Conservation (phyloP, 1,284 basidiomycete species). For the Somion occarium region DNA sequence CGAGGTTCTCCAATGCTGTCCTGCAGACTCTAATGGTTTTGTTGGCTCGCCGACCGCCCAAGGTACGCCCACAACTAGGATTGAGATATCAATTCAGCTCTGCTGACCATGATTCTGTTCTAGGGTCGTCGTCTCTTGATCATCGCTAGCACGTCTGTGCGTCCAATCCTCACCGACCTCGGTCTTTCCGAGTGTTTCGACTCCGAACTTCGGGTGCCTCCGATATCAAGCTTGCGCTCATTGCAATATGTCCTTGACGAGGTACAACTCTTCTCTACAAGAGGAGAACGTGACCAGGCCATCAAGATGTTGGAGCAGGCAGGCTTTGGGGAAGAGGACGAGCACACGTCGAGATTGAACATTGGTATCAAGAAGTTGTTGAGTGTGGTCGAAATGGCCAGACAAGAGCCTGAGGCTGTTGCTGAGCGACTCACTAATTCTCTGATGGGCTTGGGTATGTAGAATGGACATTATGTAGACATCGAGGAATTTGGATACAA, state of each 20-base stretch:
- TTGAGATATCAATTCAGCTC: neutral
- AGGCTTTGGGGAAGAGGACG: conserved; percentile 48
- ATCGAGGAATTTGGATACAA: too few species aligned
- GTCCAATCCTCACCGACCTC: conserved; percentile 85
- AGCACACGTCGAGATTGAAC: conserved; percentile 43
- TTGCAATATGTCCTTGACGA: conserved; percentile 83
- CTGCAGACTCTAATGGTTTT: conserved; percentile 91
- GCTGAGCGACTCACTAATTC: conserved; percentile 72
- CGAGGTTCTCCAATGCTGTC: conserved; percentile 92
- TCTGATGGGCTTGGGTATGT: conserved; percentile 48
- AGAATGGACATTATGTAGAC: neutral
- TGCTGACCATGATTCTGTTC: conserved; percentile 1
- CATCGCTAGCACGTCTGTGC: conserved; percentile 89
- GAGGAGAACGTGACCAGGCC: conserved; percentile 55
- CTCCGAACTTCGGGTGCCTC: conserved; percentile 82
- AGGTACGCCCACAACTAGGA: too few species aligned
- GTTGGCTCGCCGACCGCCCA: conserved; percentile 87
- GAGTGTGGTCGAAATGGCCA: conserved; percentile 93
- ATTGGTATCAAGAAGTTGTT: conserved; percentile 95
- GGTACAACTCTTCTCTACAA: conserved; percentile 70
- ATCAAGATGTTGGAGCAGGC: conserved; percentile 72
- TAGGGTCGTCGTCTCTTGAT: conserved; percentile 90
- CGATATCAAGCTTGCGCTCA: conserved; percentile 70
- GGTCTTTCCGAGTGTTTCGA: conserved; percentile 89
- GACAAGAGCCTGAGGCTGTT: conserved; percentile 84